Base-by-base conservation (phyloP, 2,329 filamentous ascomycete species). In the Hypoxylon rubiginosum region DNA sequence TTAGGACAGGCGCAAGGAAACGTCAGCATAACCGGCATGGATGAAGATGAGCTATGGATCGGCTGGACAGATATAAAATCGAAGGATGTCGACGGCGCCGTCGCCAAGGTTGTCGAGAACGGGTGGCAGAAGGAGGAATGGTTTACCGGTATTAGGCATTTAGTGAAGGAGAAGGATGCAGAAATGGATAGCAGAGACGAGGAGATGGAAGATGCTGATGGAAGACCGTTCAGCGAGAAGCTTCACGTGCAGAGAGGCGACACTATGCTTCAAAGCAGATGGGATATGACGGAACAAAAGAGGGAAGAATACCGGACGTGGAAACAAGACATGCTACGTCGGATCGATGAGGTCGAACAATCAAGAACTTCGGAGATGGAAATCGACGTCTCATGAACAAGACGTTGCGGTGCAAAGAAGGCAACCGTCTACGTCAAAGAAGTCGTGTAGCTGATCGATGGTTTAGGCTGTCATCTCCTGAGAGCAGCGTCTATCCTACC, bases 261-360 rank as follows among this genome's bases (percentile, higher is more conserved):
- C 68, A 91, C 89, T 2, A 94, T 94, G 91, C 88, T 94, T 71
- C 91, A 94, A 77, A 89, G 90, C 68, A 85, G 86, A 50, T 90
- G 92, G 72, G 91, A 90, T 73, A 77, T 94, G 71, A 90, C 89
- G 67, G 87, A 90, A 52, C 81, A 84, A 66, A 88, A 87, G 70
- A 83, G 84, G 71, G 82, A 81, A 43, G 88, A 90, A 10, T 94
- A 89, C 74, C 80, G 76, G 48, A 77, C 76, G 17, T 96, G 92
- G 92, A 90, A 90, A 77, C 82, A 83, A 4, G 79, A 76, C 1
- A 85, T 93, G 26, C 72, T 92, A 74, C 80, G 78, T 63, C 83
- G 83, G 69, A 87, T 92, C 62, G 78, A 82, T 24, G 77, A 82
- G 63, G 77, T 86, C 48, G 82, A 87, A 69, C 74, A 57, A 49